Percentiles rank a stretch among this genome's conserved stretches.
phyloP scores from a whole-genome alignment of 2,329 filamentous ascomycete genomes.

The Phoma sp. region DNA sequence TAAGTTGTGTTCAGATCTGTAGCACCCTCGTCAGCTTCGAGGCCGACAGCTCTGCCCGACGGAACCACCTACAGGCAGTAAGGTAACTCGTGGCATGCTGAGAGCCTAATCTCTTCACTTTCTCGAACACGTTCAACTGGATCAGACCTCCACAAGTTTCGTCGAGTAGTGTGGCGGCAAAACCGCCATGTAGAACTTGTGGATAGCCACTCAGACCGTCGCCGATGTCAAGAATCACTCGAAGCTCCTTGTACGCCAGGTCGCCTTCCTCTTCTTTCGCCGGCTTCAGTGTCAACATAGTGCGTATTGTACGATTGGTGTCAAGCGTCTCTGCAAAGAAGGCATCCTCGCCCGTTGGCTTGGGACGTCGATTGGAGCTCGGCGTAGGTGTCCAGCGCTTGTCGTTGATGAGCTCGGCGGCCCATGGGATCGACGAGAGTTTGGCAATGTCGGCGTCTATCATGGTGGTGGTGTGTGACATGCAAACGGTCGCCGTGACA shows the following conservation, averaged over 20 bases:
- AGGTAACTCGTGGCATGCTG: slow-evolving; percentile 27
- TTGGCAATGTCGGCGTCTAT: slow-evolving; percentile 26
- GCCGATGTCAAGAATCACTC: slow-evolving; percentile 55
- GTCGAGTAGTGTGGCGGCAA: slow-evolving; percentile 65
- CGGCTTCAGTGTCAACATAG: slow-evolving; percentile 33
- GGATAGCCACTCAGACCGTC: slow-evolving; percentile 62
- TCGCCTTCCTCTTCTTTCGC: slow-evolving; percentile 23
- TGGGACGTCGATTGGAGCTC: slow-evolving; percentile 41
- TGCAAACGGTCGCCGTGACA: background rate
- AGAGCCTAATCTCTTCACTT: slow-evolving; percentile 6
- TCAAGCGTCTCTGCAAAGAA: slow-evolving; percentile 62
- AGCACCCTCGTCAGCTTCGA: slow-evolving; percentile 17
- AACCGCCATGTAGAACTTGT: slow-evolving; percentile 63
- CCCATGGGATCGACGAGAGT: slow-evolving; percentile 57
- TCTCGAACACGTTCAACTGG: slow-evolving; percentile 41
- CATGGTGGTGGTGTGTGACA: slow-evolving; percentile 23
- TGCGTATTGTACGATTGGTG: slow-evolving; percentile 56
- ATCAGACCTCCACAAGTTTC: slow-evolving; percentile 62
- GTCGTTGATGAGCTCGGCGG: slow-evolving; percentile 51
- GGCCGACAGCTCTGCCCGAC: background rate
- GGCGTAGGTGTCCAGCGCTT: slow-evolving; percentile 51
- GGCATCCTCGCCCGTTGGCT: slow-evolving; percentile 55
- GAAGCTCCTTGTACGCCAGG: slow-evolving; percentile 44
- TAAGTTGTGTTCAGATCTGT: slow-evolving; percentile 62
- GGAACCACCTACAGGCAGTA: slow-evolving; percentile 43